These are phyloP conservation scores for Alternaria brassicicola DNA, from an alignment of 2,329 filamentous ascomycete species.

Conservation along the genomic window DNA sequence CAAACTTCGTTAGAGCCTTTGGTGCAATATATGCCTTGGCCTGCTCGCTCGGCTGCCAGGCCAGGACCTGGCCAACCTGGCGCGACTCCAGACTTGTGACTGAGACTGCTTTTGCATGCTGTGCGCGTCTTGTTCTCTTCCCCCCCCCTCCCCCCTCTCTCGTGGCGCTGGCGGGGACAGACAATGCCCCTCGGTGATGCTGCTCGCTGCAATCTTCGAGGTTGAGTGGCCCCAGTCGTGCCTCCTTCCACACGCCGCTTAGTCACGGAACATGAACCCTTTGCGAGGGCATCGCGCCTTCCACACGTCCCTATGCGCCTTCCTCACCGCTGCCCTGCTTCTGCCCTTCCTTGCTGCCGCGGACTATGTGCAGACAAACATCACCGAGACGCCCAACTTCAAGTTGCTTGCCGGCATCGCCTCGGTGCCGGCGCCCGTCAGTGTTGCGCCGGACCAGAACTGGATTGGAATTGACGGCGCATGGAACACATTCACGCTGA, in stretches of 20 bases:
- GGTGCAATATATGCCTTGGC: slow-evolving; percentile 34
- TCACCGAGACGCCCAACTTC: slow-evolving; percentile 26
- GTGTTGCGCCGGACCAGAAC: slow-evolving; percentile 46
- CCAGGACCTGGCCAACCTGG: slow-evolving; percentile 35
- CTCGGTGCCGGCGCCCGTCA: slow-evolving; percentile 39
- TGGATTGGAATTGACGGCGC: slow-evolving; percentile 48
- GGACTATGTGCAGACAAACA: slow-evolving; percentile 30
- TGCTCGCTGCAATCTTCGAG: slow-evolving; percentile 25
- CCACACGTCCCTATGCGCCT: slow-evolving; percentile 19
- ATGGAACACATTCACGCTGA: slow-evolving; percentile 73
- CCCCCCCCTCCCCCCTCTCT: slow-evolving; percentile 18
- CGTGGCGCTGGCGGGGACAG: slow-evolving; percentile 20
- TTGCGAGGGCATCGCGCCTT: slow-evolving; percentile 24
- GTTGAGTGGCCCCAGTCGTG: slow-evolving; percentile 30
- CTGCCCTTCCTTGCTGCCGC: slow-evolving; percentile 28
- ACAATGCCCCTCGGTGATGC: slow-evolving; percentile 38
- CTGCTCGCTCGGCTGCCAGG: slow-evolving; percentile 20
- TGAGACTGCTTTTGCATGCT: slow-evolving; percentile 18
- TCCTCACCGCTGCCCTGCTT: slow-evolving; percentile 22
- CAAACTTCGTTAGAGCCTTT: slow-evolving; percentile 24
- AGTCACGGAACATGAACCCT: slow-evolving; percentile 33
- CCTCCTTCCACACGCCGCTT: slow-evolving; percentile 25
- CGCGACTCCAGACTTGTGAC: slow-evolving; percentile 20
- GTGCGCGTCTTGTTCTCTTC: slow-evolving; percentile 11
- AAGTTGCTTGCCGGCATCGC: slow-evolving; percentile 23